Evolutionary conservation across 768 basidiomycete species (phyloP), one percentile per base, ranked within the genome.

Genomic region (Agrocybe praecox): DNA sequence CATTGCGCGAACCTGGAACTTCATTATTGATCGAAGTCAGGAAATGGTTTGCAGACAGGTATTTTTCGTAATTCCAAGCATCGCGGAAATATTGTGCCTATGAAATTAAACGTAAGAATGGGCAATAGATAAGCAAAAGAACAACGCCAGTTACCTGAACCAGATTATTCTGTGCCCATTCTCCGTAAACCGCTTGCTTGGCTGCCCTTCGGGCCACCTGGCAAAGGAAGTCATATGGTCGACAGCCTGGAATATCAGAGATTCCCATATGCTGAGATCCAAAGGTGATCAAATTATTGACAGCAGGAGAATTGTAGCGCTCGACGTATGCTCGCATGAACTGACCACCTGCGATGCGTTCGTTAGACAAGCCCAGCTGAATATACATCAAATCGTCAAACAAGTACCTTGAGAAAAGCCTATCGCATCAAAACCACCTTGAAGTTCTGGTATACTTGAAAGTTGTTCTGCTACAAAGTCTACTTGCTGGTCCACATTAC

Each of bases 1-100:
- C 58, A 63, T 92, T 92, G 42, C 79, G 82, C 19, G 68, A 52
- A 2, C 69, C 77, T 14, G 75, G 64, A n/a, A 80, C 55, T 67
- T 95, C 93, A 65, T 92, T 93, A 74, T 95, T 95, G 70, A 95
- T 85, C 14, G 78, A 77, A 0, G 90, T 71, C 19, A 95, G 77
- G 73, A 94, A 95, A 47, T 74, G 76, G 68, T 86, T 89, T 2
- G 81, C 69, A 1, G 69, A 62, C 34, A 90, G 77, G 64, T 94
- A 94, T 1, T 70, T 65, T 6, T 75, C 74, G 26, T 90, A 70
- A 42, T 83, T 83, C 15, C 67, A 68, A 9, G 89, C 85, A 71
- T 95, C 92, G 21, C 93, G 86, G 72, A 79, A 95, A 66, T 94
- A 95, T 67, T 95, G 93, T 1, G 93, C 93, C 90, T 94, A 61